phyloP scores from a whole-genome alignment of 23 red algal genomes.

The Pyropia haitanensis region DNA sequence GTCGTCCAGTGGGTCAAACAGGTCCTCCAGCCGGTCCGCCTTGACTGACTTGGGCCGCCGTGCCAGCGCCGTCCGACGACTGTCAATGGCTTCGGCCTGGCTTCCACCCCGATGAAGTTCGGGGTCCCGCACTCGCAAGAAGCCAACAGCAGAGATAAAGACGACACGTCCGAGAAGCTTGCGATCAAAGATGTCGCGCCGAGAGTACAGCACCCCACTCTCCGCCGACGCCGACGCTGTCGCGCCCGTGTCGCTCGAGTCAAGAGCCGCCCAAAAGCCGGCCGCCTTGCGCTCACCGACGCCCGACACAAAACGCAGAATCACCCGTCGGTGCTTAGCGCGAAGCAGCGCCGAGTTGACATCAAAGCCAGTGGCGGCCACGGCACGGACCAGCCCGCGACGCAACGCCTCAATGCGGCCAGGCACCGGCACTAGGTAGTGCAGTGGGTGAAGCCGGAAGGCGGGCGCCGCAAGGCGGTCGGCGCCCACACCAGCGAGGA shows the following conservation, averaged over 20 bases:
- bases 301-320: constrained; percentile 60
- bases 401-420: constrained; percentile 37
- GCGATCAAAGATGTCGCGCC: constrained; percentile 43
- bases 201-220: constrained; percentile 35
- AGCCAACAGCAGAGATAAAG: constrained; percentile 65
- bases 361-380: constrained; percentile 66
- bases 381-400: constrained; percentile 47
- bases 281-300: constrained; percentile 64
- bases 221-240: constrained; percentile 8
- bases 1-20: constrained; percentile 78
- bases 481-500: constrained; percentile 66
- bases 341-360: constrained; percentile 58
- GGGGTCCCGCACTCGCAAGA: constrained; percentile 68
- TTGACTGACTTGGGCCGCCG: constrained; percentile 15
- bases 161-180: constrained; percentile 49
- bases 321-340: constrained; percentile 37
- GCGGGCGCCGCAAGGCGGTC: constrained; percentile 26
- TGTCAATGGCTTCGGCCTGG: constrained; percentile 22
- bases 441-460: constrained; percentile 41
- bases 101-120: constrained; percentile 47
- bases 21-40: constrained; percentile 14
- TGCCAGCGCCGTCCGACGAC: constrained; percentile 12
- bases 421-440: constrained; percentile 27
- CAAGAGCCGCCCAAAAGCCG: constrained; percentile 32
- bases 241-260: background rate